Evolutionary conservation across 75 land plant species (phyloP).

Genomic region (Cryptomeria japonica): DNA sequence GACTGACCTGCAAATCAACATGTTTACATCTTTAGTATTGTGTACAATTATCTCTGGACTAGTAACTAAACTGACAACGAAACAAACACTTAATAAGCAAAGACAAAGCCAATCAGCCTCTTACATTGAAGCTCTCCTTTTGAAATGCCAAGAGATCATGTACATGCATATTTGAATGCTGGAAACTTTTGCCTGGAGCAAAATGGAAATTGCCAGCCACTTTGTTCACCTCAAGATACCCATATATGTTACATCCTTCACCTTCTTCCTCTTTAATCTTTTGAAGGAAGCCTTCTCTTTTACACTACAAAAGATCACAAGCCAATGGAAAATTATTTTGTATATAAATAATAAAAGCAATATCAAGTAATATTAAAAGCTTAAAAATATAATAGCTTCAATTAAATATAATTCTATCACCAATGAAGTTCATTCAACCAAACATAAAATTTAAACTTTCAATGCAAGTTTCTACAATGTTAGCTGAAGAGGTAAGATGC

Average conservation of each 20-base stretch:
- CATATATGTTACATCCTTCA: conserved; percentile 96
- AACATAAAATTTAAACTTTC: not conserved
- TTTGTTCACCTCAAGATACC: conserved; percentile 94
- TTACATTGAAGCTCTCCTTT: conserved; percentile 80
- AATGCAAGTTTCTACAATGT: not conserved
- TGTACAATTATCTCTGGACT: not conserved
- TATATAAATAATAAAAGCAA: not conserved
- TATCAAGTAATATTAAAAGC: not conserved
- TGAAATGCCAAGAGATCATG: conserved; percentile 69
- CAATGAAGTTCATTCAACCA: not conserved
- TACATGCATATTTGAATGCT: conserved; percentile 75
- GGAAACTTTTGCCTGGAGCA: conserved; percentile 96
- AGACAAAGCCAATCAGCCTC: not conserved
- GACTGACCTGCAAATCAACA: conserved; percentile 67
- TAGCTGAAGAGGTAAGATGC: too few species aligned
- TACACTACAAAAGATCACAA: conserved; percentile 59
- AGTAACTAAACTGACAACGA: not conserved
- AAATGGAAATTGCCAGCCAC: conserved; percentile 99
- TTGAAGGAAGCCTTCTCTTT: conserved; percentile 88
- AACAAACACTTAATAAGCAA: not conserved
- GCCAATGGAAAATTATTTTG: not conserved
- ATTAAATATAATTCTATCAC: not conserved
- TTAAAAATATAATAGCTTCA: not conserved
- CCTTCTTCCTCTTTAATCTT: conserved; percentile 96
- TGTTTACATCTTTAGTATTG: not conserved